Base-by-base conservation (phyloP, 2,329 filamentous ascomycete species). In the Ophiocordyceps camponoti-rufipedis region DNA sequence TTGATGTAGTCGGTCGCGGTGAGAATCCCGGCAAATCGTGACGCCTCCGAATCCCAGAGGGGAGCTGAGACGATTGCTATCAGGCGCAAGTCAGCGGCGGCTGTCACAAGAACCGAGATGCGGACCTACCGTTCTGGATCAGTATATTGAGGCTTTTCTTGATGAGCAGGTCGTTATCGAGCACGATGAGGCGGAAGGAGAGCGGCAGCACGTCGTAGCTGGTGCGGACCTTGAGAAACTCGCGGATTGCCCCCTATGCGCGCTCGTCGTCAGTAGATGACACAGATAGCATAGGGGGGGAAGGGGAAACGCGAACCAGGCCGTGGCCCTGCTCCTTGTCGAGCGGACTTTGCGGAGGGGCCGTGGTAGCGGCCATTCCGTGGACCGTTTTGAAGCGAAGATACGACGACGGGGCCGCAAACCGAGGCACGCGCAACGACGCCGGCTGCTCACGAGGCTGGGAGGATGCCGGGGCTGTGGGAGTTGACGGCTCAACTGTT, bases 1-100 rank as follows among this genome's bases (percentile, higher is more conserved):
- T 98, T 98, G 66, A 98, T 93, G 62, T 91, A 98, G 65, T 98
- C 91, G 49, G 87, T 94, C 50, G 87, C 91, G 28, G 91, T 98
- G 52, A 98, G 72, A 43, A 98, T 75, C 38, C 91, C 91, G 39
- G 89, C 91, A 63, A 96, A 98, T 33, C 83, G 86, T 28, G 88
- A 94, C 4, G 81, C 85, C 52, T 84, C 82, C 28, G 89, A 95
- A 63, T 98, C 88, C 91, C 91, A 98, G 52, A 98, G 70, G 44
- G 91, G 91, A 45, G 91, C 91, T 29, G 91, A 98, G 46, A 98
- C 91, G 60, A 98, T 98, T 58, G 85, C 89, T 96, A 28, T 33
- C 11, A 5, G 10, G 14, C 19, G 32, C n/a, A 16, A 33, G 29
- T 50, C 35, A 51, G 47, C 39, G 40, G 6, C 18, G 14, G 16